Evolutionary conservation across 1,284 basidiomycete species (phyloP).

Genomic region (Fistulina hepatica): DNA sequence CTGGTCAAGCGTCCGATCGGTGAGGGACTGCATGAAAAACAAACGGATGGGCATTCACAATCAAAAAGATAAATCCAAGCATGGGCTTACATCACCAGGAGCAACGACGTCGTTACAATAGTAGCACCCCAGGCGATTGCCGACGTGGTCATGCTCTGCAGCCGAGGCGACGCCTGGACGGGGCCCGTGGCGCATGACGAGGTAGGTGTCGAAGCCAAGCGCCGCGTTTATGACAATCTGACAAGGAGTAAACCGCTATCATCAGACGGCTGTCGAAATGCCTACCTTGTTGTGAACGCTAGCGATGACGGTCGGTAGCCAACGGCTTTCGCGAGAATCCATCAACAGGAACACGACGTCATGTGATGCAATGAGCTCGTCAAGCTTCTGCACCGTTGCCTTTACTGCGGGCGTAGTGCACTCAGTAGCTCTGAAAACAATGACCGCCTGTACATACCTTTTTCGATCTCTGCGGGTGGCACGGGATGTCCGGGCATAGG

Average conservation of each 20-base stretch:
- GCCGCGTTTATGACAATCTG: slow-evolving; percentile 93
- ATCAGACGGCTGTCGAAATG: slow-evolving; percentile 1
- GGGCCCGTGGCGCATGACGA: slow-evolving; percentile 92
- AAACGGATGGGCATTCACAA: slow-evolving; percentile 1
- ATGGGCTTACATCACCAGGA: slow-evolving; percentile 71
- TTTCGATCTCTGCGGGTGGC: slow-evolving; percentile 42
- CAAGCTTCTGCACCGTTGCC: slow-evolving; percentile 62
- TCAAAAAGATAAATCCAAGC: slow-evolving; percentile 2
- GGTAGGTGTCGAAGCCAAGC: slow-evolving; percentile 90
- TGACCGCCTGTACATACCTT: slow-evolving; percentile 56
- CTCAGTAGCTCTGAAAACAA: slow-evolving; percentile 71
- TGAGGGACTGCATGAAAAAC: slow-evolving; percentile 55
- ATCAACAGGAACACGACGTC: slow-evolving; percentile 93
- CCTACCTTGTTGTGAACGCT: slow-evolving; percentile 73
- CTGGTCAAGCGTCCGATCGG: slow-evolving; percentile 92
- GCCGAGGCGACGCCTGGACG: slow-evolving; percentile 27
- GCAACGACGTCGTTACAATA: slow-evolving; percentile 99
- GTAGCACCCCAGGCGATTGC: slow-evolving; percentile 71
- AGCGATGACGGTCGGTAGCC: slow-evolving; percentile 88
- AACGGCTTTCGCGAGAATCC: slow-evolving; percentile 94
- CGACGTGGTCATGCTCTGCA: background rate
- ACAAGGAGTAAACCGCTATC: slow-evolving; percentile 1
- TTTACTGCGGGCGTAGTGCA: slow-evolving; percentile 42
- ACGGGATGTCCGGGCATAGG: slow-evolving; percentile 98
- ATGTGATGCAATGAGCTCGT: slow-evolving; percentile 71